These are phyloP conservation scores for Neonectria neomacrospora DNA, from an alignment of 2,329 filamentous ascomycete genomes.

Conservation along the genomic window DNA sequence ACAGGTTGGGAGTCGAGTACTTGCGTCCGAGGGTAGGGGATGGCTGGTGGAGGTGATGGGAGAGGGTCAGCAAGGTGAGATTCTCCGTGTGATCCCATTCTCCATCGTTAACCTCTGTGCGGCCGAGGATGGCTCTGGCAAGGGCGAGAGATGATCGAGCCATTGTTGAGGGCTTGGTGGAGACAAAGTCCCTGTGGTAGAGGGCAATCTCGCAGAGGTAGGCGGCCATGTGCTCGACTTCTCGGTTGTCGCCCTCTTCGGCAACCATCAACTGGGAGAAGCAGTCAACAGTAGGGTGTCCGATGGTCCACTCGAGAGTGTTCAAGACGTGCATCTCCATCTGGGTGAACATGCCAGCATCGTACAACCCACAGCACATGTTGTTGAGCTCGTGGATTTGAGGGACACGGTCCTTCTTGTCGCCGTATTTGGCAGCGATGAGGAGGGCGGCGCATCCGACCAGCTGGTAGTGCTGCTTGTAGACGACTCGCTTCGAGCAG, in stretches of 20 bases:
- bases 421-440: slow-evolving; percentile 97
- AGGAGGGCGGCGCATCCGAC: slow-evolving; percentile 96
- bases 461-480: slow-evolving; percentile 98
- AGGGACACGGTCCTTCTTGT: slow-evolving; percentile 98
- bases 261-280: slow-evolving; percentile 90
- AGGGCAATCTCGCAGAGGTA: slow-evolving; percentile 96
- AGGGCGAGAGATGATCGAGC: slow-evolving; percentile 88
- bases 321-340: slow-evolving; percentile 99
- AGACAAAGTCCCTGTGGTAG: slow-evolving; percentile 97
- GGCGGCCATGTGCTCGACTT: slow-evolving; percentile 92
- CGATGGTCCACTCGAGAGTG: slow-evolving; percentile 95
- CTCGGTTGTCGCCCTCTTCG: slow-evolving; percentile 80
- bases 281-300: slow-evolving; percentile 94
- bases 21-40: slow-evolving; percentile 69
- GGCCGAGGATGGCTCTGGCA: slow-evolving; percentile 84
- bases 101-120: slow-evolving; percentile 78
- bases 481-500: slow-evolving; percentile 96
- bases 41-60: slow-evolving; percentile 68
- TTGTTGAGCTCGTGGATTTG: slow-evolving; percentile 97
- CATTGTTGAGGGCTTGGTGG: slow-evolving; percentile 89
- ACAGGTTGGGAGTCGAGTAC: slow-evolving; percentile 66
- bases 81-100: slow-evolving; percentile 82
- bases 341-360: slow-evolving; percentile 99
- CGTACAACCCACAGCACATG: slow-evolving; percentile 98
- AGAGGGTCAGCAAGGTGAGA: slow-evolving; percentile 69